Evolutionary conservation across 208 protist genomes (phyloP).

Genomic region (Trypanosoma conorhini): DNA sequence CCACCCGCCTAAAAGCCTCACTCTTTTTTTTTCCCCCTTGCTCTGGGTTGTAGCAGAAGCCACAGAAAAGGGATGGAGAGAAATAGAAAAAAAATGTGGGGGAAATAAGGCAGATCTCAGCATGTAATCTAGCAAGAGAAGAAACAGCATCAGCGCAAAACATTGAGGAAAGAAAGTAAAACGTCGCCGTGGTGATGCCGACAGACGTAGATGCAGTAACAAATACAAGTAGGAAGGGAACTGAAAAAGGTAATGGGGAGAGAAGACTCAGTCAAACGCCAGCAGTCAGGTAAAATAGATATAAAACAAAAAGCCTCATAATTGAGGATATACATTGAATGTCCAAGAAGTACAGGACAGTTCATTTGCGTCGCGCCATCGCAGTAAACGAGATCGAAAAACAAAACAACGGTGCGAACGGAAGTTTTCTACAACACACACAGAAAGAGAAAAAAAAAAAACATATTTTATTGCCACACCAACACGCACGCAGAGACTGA

Average conservation of each 20-base stretch:
- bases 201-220: not conserved
- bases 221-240: too few relatives aligned
- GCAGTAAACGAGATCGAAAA: not conserved
- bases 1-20: not conserved
- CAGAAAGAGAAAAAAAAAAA: not conserved
- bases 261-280: not conserved
- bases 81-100: slow-evolving; percentile 8
- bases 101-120: slow-evolving; percentile 3
- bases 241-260: not conserved
- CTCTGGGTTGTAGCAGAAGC: not conserved
- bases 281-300: not conserved
- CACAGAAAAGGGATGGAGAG: not conserved
- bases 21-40: not conserved
- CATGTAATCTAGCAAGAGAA: not conserved
- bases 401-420: not conserved
- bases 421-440: not conserved
- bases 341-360: not conserved
- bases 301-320: not conserved
- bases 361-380: not conserved
- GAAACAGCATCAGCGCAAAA: slow-evolving; percentile 1
- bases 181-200: not conserved
- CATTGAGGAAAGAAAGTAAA: slow-evolving; percentile 5
- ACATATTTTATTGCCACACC: not conserved
- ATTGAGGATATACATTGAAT: not conserved
- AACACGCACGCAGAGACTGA: not conserved